Conservation (phyloP, 495 filamentous ascomycete species). For the Podospora didyma region DNA sequence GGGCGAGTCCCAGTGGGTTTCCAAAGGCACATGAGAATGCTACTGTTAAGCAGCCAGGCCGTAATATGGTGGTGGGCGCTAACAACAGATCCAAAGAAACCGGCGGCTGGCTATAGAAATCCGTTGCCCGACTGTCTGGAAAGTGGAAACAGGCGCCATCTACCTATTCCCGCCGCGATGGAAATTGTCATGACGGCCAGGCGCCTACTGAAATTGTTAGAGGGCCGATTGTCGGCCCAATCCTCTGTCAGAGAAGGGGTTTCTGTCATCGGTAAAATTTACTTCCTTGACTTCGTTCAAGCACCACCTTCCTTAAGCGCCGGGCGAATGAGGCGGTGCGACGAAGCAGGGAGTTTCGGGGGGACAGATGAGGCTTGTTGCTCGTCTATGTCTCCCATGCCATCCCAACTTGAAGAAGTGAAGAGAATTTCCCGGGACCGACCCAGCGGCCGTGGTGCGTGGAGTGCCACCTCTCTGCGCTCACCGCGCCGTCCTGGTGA, state of each 20-base stretch:
- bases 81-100: background rate
- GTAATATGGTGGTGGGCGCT: background rate
- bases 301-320: background rate
- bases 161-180: background rate
- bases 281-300: background rate
- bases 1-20: background rate
- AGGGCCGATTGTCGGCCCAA: conserved; percentile 10
- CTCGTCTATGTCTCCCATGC: background rate
- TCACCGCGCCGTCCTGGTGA: no score
- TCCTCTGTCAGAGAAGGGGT: conserved; percentile 10
- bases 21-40: background rate
- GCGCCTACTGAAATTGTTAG: conserved; percentile 28
- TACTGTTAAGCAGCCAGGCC: background rate
- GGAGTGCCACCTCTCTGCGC: background rate
- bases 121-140: background rate
- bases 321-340: background rate
- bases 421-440: background rate
- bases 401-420: background rate
- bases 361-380: background rate
- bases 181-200: background rate
- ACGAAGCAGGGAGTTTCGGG: background rate
- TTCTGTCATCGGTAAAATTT: background rate
- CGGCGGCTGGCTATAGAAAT: no score
- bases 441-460: background rate
- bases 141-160: background rate